Evolutionary conservation across 805 yeast species (phyloP), one percentile per base, ranked within the genome.

Genomic region (Komagataella kurtzmanii): DNA sequence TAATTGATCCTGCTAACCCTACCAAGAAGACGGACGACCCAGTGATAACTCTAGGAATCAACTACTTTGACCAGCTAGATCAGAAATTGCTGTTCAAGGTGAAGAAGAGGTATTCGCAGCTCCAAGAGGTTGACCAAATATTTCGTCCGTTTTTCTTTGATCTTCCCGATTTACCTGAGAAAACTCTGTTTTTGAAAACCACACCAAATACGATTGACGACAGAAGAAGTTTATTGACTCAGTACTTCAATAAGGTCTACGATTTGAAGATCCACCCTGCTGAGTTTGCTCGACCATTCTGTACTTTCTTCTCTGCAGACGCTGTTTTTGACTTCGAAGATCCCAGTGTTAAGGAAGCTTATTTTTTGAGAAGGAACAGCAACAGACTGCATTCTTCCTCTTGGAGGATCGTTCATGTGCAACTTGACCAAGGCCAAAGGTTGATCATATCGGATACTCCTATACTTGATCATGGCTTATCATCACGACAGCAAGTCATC

Each of bases 251-350:
- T 47, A 71, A 81, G 2, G 60, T 86, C 2, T 75, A 80, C 54
- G 60, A 72, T 8, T 72, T 81, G 61, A 83, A 86, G 2, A 14
- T 45, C 17, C 47, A 45, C n/a, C 83, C 88, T 0, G 70, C 69
- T 14, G 66, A 70, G 52, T 78, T 77, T 0, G 71, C 78, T 17
- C 68, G 71, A 50, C 64, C 74, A 47, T 69, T 86, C 48, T 81
- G 91, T 51, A 74, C 77, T 50, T 87, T 80, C 60, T 70, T 87
- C 52, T 81, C 89, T 3, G 67, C 83, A 1, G 86, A 85, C 58
- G 76, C 83, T 17, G 79, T 83, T 2, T 50, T 54, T 36, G 54
- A 52, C 23, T 46, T 53, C 50, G 53, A 53, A 45, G 56, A 54
- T 21, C 50, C 54, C n/a, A 36, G 46, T 18, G 36, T 49, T 14